These are phyloP conservation scores for Monoraphidium neglectum DNA, from an alignment of 139 green algal genomes.

Conservation along the genomic window DNA sequence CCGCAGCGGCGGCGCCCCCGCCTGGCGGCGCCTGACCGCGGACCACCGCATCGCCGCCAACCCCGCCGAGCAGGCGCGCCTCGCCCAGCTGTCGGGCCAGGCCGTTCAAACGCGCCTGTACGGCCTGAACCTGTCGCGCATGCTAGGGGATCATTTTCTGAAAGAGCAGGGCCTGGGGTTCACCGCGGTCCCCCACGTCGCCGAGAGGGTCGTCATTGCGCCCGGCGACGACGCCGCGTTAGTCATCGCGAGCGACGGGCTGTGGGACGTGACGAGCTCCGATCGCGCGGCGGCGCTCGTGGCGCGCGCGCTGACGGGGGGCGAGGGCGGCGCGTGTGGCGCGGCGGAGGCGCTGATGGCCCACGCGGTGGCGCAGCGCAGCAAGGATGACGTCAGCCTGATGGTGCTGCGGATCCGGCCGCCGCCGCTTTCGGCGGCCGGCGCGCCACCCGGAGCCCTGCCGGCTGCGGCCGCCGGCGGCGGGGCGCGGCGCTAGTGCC, in stretches of 20 bases:
- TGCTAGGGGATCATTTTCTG: constrained; percentile 61
- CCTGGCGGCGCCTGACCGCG: constrained; percentile 37
- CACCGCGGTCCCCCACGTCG: constrained; percentile 49
- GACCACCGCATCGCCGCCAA: constrained; percentile 61
- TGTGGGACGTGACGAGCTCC: constrained; percentile 60
- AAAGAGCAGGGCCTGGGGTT: constrained; percentile 65
- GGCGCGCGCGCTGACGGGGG: not conserved
- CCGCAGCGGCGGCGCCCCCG: not conserved
- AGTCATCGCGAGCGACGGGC: constrained; percentile 51
- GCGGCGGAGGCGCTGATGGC: constrained; percentile 22
- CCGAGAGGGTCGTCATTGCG: constrained; percentile 5
- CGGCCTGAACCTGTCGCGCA: constrained; percentile 62
- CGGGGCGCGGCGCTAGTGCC: no score
- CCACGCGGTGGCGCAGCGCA: constrained; percentile 6
- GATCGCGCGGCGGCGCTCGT: constrained; percentile 22
- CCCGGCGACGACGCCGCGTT: constrained; percentile 28
- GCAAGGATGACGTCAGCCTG: constrained; percentile 35
- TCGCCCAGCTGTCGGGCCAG: constrained; percentile 22
- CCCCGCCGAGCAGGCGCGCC: constrained; percentile 35
- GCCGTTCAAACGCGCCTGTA: constrained; percentile 46
- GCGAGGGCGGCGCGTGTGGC: no score
- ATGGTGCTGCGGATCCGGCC: constrained; percentile 25
- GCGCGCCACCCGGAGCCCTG: no score
- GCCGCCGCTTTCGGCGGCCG: no score
- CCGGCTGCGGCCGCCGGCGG: no score